Percentiles rank a stretch among this genome's conserved stretches.
These are phyloP conservation scores for Patellifolia procumbens DNA, from an alignment of 179 eudicot species.

Conservation along the genomic window DNA sequence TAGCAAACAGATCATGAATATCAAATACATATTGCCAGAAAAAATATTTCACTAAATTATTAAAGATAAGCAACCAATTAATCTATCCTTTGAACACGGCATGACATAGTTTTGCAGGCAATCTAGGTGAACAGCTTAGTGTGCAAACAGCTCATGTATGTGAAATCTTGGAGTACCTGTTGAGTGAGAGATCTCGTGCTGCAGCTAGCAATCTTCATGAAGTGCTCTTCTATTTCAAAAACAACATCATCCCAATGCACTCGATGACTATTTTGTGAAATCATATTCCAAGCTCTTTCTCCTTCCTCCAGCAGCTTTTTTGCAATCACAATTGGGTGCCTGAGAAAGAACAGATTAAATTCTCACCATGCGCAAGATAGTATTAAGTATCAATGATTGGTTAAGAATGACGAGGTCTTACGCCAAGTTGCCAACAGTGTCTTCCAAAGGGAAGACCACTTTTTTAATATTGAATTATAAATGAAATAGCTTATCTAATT, in stretches of 20 bases:
- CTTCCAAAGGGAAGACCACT: not conserved
- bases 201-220: constrained; percentile 66
- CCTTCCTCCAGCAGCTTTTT: constrained; percentile 83
- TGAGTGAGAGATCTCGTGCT: constrained; percentile 61
- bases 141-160: not conserved
- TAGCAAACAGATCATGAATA: not conserved
- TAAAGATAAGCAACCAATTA: not conserved
- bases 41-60: not conserved
- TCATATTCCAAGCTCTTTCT: constrained; percentile 63
- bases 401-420: not conserved
- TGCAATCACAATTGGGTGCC: constrained; percentile 73
- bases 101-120: not conserved
- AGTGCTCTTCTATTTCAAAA: constrained; percentile 59
- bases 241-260: constrained; percentile 74
- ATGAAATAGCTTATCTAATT: constrained; percentile 7
- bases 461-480: not conserved
- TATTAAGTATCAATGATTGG: not conserved
- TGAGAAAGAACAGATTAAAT: constrained; percentile 29
- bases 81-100: not conserved
- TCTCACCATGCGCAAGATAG: not conserved
- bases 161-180: constrained; percentile 51
- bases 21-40: not conserved
- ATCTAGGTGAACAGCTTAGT: not conserved
- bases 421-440: not conserved
- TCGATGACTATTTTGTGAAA: constrained; percentile 51